Evolutionary conservation across 1,284 basidiomycete species (phyloP), one percentile per base, ranked within the genome.

Genomic region (Inonotus obliquus): DNA sequence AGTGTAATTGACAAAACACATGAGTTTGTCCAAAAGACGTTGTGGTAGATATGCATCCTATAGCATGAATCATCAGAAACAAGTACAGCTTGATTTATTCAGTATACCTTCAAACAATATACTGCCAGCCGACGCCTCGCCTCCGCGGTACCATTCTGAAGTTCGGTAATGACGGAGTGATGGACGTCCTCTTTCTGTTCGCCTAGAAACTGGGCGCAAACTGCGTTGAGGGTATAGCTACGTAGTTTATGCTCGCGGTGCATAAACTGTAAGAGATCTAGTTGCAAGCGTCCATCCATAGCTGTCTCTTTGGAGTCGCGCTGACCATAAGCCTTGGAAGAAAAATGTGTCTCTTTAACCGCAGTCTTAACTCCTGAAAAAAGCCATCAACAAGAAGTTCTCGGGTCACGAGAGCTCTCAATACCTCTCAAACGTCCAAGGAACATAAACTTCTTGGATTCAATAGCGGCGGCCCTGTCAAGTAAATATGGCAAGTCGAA

Each of bases 171-270:
- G 64, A 96, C 93, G 1, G 95, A 97, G 70, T 98, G 89, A 69
- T 98, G 95, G 23, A 98, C 95, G 67, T 98, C 95, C 72, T 98
- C 95, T 73, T 98, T 98, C 73, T 98, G 96, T 72, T 98, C 96
- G 29, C 93, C 94, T 1, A 98, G 79, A 75, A 98, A 98, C 69
- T 95, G 92, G 1, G 96, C 90, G 72, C 95, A 98, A 54, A 98
- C 95, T 1, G 95, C 90, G 73, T 98, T 98, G 65, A 98, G 86
- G 0, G 95, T 93, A 72, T 98, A 98, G 69, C 91, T 94, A 27
- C 96, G 87, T 4, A 98, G 78, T 71, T 98, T 98, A 77, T 97
- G 90, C 73, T 98, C 96, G 65, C 95, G 84, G 69, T 98, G 95
- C 92, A 98, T 98, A 71, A 93, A 94, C 69, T 97, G 94, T 45